Evolutionary conservation across 495 filamentous ascomycete genomes (phyloP), one percentile per base, ranked within the genome.

Genomic region (Penicillium argentinense): DNA sequence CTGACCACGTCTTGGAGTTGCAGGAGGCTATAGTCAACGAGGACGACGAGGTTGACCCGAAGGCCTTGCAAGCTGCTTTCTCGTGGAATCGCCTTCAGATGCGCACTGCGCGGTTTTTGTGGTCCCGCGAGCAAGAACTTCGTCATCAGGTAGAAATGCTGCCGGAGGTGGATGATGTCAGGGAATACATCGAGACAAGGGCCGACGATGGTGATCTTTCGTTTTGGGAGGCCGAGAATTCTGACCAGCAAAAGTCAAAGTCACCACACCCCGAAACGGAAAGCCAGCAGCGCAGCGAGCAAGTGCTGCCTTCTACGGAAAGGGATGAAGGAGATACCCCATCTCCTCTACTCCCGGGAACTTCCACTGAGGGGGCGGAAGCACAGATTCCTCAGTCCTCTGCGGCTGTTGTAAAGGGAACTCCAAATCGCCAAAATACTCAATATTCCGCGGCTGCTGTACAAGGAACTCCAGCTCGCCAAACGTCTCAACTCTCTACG

Each of bases 1-100:
- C 53, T 16, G 59, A 71, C n/a, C 59, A 62, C 0, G 53, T 65
- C 41, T 47, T 54, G 3, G 68, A 72, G 1, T 62, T 75, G 26
- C 47, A 58, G 9, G 34, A 56, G 2, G 33, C 49, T 17, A 32
- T 70, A 6, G 23, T 42, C 1, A 55, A 62, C 6, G 51, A 56
- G 13, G 59, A 64, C 11, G 58, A 41, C 2, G 9, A 39, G 4
- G 40, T 54, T 17, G 60, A 69, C 22, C 45, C 66, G 11, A 39
- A 57, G 5, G 60, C 45, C 0, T 22, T 72, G 11, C 62, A 57
- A 23, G 50, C 49, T 16, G 29, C 41, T 2, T 70, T 61, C 39
- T 47, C 48, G 8, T 74, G 70, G 72, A 43, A 54, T 3, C 48
- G 59, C 16, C 67, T 73, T 25, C 46, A 65, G 22, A 28, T 62